Evolutionary conservation across 2,329 filamentous ascomycete genomes (phyloP).

Genomic region (Ramichloridium luteum): DNA sequence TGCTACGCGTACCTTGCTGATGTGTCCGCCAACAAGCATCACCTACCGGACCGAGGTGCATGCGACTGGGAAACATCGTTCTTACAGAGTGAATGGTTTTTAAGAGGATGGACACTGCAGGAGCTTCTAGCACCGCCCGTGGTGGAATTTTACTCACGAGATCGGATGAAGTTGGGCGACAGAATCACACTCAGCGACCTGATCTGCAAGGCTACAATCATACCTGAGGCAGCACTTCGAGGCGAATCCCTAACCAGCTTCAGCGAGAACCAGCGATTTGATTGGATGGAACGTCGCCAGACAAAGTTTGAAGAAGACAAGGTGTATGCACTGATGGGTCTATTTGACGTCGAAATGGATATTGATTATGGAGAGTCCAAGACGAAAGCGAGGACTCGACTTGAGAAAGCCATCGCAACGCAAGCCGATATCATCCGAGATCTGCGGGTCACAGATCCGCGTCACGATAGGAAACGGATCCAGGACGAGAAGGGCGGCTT

Average conservation of each 20-base stretch:
- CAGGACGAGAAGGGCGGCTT: neutral
- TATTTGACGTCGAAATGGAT: constrained; percentile 4
- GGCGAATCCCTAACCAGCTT: constrained; percentile 1
- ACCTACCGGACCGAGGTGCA: neutral
- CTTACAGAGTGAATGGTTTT: constrained; percentile 6
- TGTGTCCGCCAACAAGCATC: constrained; percentile 1
- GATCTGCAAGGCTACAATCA: constrained; percentile 15
- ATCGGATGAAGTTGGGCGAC: constrained; percentile 2
- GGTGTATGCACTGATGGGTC: constrained; percentile 4
- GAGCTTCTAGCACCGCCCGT: constrained; percentile 3
- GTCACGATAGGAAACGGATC: neutral
- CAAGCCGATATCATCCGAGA: neutral
- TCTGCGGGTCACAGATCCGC: neutral
- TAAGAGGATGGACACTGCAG: constrained; percentile 6
- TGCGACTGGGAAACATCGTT: constrained; percentile 3
- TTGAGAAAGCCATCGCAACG: neutral
- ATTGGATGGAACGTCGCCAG: neutral
- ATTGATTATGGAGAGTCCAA: neutral
- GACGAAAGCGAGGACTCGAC: neutral
- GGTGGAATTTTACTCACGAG: constrained; percentile 3
- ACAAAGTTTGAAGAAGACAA: constrained; percentile 4
- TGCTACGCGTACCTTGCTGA: constrained; percentile 11
- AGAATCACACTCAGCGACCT: neutral
- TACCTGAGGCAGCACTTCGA: constrained; percentile 1
- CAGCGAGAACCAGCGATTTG: constrained; percentile 3